Evolutionary conservation across 169 alveolate species (phyloP), one percentile per base, ranked within the genome.

Genomic region (Toxoplasma gondii): DNA sequence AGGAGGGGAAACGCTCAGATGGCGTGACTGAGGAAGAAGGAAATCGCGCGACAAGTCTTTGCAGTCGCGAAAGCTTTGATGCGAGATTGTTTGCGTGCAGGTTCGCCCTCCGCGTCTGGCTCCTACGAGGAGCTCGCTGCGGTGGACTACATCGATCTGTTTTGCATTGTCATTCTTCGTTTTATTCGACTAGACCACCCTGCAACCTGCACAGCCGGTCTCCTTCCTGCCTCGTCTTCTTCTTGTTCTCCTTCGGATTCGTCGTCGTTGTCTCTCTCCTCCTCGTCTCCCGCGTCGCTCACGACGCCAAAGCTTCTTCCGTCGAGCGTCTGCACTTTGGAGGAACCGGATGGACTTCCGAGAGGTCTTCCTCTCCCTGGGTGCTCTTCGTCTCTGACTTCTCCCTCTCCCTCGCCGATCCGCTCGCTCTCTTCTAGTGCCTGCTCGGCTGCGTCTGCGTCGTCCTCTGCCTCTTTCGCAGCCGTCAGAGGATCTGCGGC

Each of bases 121-220:
- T 22, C 88, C 64, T 91, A 91, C 93, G 53, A 53, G 43, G 94
- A 91, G 83, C 19, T 78, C 70, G 67, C 91, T 4, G 67, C 74
- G 19, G 94, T 91, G 5, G 94, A 91, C 83, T 91, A 80, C 67
- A 64, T 54, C 31, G 94, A 91, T 54, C 58, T 91, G 84, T 78
- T 91, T 54, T 34, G 86, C 67, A 81, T 91, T 27, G 91, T 58
- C 36, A 80, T 49, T 38, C 84, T 91, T 7, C 90, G 94, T 41
- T 80, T 91, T 49, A 44, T 91, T 17, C 86, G 58, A 58, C 49
- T 91, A 58, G 78, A 31, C 49, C 49, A 43, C 49, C 88, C 88
- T 36, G 88, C 88, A 17, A 38, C 12, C 84, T 54, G 91, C 78
- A 12, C 58, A 4, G 58, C 58, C 12, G 22, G 22, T 49, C 58